phyloP scores from a whole-genome alignment of 371 early-diverging fungal species.

The Mucor lusitanicus region DNA sequence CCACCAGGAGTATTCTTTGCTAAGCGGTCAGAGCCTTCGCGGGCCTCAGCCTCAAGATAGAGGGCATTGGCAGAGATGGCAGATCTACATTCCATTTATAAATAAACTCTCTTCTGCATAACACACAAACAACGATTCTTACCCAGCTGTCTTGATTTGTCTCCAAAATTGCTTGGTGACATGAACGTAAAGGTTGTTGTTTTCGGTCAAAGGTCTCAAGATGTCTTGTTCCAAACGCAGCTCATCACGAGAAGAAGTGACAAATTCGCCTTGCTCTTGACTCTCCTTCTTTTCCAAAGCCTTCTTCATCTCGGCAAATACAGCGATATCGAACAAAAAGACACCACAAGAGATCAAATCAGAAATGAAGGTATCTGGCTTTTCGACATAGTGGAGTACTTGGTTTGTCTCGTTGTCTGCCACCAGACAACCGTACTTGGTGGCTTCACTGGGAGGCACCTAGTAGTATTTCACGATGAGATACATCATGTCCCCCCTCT shows the following conservation, averaged over 20 bases:
- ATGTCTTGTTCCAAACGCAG: constrained; percentile 89
- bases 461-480: constrained; percentile 11
- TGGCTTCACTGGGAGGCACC: constrained; percentile 67
- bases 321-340: constrained; percentile 83
- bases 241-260: constrained; percentile 33
- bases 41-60: constrained; percentile 80
- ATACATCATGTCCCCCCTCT: neutral
- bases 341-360: constrained; percentile 94
- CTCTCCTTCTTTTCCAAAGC: constrained; percentile 71
- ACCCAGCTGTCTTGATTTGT: constrained; percentile 89
- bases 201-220: constrained; percentile 80
- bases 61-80: constrained; percentile 91
- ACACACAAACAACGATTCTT: neutral
- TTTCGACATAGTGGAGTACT: constrained; percentile 96
- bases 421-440: constrained; percentile 91
- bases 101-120: neutral
- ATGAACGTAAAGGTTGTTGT: constrained; percentile 81
- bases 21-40: constrained; percentile 63
- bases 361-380: constrained; percentile 93
- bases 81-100: constrained; percentile 54
- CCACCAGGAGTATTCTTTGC: constrained; percentile 53
- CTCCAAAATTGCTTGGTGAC: constrained; percentile 86
- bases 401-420: constrained; percentile 81
- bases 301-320: constrained; percentile 84
- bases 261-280: constrained; percentile 15